These are phyloP conservation scores for Chamaecrista fasciculata DNA, from an alignment of 306 rosid species.

Conservation along the genomic window DNA sequence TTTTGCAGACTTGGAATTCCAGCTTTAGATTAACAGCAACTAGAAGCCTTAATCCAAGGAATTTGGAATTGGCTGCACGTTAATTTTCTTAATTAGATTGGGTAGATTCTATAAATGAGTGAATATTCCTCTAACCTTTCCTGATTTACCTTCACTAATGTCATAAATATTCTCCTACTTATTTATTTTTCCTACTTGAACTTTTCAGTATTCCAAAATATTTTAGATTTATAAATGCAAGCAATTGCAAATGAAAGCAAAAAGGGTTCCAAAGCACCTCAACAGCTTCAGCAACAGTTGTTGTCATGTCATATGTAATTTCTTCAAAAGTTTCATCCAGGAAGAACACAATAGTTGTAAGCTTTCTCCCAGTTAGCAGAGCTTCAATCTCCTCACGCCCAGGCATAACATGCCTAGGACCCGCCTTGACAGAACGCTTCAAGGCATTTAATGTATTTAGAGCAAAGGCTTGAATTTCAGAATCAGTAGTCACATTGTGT, in stretches of 20 bases:
- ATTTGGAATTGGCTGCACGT: constrained; percentile 6
- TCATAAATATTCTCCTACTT: neutral
- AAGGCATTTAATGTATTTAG: constrained; percentile 77
- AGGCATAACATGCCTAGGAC: constrained; percentile 85
- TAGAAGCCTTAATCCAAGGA: constrained; percentile 1
- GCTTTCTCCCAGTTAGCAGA: constrained; percentile 74
- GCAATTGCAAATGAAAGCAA: constrained; percentile 25
- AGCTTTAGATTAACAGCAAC: neutral
- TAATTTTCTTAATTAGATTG: neutral
- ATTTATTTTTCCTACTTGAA: neutral
- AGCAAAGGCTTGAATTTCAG: constrained; percentile 76
- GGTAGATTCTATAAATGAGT: neutral
- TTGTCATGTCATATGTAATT: constrained; percentile 85
- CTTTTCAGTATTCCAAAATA: constrained; percentile 8
- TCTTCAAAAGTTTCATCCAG: constrained; percentile 98
- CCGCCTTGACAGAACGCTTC: constrained; percentile 89
- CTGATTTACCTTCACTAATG: constrained; percentile 9
- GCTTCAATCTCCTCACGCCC: constrained; percentile 95
- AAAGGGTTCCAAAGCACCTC: constrained; percentile 55
- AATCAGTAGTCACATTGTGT: constrained; percentile 53
- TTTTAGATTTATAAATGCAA: constrained; percentile 16
- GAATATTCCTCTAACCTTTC: neutral
- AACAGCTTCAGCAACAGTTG: constrained; percentile 92
- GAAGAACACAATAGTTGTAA: constrained; percentile 87
- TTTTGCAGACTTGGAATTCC: neutral